Evolutionary conservation across 257 asterid genomes (phyloP).

Genomic region (Forsythia viridissima): DNA sequence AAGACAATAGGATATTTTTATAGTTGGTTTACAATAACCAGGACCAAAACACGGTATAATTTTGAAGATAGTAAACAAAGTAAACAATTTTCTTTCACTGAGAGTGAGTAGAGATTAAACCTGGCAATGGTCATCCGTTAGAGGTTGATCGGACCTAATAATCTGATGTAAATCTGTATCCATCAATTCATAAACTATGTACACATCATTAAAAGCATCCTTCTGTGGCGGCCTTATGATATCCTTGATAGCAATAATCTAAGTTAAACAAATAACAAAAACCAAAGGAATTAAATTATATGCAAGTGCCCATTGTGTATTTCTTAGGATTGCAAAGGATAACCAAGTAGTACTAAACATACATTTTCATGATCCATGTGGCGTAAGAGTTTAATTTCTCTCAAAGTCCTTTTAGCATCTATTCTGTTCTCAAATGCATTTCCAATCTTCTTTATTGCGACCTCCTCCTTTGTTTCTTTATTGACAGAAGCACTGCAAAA

Average conservation of each 20-base stretch:
- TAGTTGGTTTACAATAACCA: background rate
- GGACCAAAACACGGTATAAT: background rate
- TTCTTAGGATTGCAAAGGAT: background rate
- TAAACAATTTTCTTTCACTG: background rate
- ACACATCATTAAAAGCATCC: conserved; percentile 77
- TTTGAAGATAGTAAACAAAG: background rate
- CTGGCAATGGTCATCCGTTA: conserved; percentile 85
- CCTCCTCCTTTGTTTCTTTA: conserved; percentile 68
- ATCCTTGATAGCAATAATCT: conserved; percentile 81
- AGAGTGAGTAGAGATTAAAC: conserved; percentile 27
- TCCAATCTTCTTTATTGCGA: conserved; percentile 87
- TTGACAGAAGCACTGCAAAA: conserved; percentile 68
- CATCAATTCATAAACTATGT: conserved; percentile 78
- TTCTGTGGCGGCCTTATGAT: conserved; percentile 70
- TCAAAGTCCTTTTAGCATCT: conserved; percentile 82
- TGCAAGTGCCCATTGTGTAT: background rate
- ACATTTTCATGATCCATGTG: conserved; percentile 90
- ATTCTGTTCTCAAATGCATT: conserved; percentile 73
- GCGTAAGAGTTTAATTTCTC: conserved; percentile 80
- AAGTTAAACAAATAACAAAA: conserved; percentile 21
- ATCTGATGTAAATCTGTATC: conserved; percentile 91
- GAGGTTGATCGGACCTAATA: conserved; percentile 73
- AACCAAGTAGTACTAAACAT: conserved; percentile 1
- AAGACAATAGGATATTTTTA: background rate
- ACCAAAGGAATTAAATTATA: background rate